Percentiles rank a stretch among this genome's conserved stretches.
Conservation (phyloP, 805 yeast genomes). For the Schwanniomyces polymorphus region DNA sequence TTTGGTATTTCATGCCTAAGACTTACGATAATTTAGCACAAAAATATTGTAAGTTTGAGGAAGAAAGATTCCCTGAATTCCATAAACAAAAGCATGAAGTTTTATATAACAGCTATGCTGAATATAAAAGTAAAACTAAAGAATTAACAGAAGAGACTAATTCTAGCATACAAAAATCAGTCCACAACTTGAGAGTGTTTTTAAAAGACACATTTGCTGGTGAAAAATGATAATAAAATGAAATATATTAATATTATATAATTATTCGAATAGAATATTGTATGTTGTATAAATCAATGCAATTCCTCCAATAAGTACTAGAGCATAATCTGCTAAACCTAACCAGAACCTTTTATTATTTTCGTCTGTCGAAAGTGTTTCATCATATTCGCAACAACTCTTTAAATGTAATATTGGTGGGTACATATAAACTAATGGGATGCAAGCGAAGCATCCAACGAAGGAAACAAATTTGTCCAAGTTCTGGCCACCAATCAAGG, state of each 20-base stretch:
- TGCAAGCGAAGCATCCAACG: conserved; percentile 83
- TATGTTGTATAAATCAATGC: conserved; percentile 70
- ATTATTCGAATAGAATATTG: conserved; percentile 40
- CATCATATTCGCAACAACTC: conserved; percentile 39
- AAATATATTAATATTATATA: background rate
- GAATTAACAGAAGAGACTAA: conserved; percentile 9
- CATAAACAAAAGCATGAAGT: conserved; percentile 15
- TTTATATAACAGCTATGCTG: background rate
- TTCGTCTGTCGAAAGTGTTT: conserved; percentile 13
- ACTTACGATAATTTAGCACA: conserved; percentile 36
- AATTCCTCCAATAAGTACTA: conserved; percentile 56
- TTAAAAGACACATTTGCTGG: conserved; percentile 11
- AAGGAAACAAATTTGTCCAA: conserved; percentile 75
- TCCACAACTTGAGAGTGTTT: conserved; percentile 27
- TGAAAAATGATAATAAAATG: background rate
- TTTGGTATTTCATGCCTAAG: conserved; percentile 53
- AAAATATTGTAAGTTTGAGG: conserved; percentile 24
- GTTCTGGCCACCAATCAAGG: conserved; percentile 67
- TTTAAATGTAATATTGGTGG: conserved; percentile 75
- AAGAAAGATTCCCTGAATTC: conserved; percentile 29
- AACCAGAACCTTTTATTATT: conserved; percentile 33
- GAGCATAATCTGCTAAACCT: conserved; percentile 45
- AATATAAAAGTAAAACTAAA: conserved; percentile 10
- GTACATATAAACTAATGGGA: conserved; percentile 82
- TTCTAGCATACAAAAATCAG: conserved; percentile 13